Base-by-base conservation (phyloP, 768 basidiomycete species). In the Vishniacozyma victoriae region DNA sequence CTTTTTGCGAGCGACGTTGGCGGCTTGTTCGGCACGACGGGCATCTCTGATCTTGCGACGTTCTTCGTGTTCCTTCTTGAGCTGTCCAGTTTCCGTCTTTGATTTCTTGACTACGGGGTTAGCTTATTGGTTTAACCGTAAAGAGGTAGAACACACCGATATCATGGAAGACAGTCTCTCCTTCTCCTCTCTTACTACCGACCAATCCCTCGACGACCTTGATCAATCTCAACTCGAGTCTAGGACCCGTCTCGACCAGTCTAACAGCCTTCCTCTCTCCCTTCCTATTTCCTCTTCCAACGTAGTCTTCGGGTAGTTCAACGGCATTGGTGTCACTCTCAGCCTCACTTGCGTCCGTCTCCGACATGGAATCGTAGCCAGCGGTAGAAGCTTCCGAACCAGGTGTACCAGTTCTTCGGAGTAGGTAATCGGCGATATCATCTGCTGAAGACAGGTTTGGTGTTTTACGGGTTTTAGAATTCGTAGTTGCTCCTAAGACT, bases 201-300 rank as follows among this genome's bases (percentile, higher is more conserved):
- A 92, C 91, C 15, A 87, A 76, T 19, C 95, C 93, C 70, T 96
- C 93, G 15, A 83, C 81, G 49, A 99, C 90, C 76, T 99, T 99
- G 59, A 96, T 81, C 59, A 99, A 74, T 55, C 80, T 79, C 58
- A 97, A 74, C 72, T 99, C 95, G 82, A 99, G 84, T 65, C 95
- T 77, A 33, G 95, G 95, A 1, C 95, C 95, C 36, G 96, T 81
- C 73, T 99, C 95, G 45, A 93, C 86, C 44, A 99, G 75, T 58
- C 83, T 78, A 11, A 99, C 88, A 4, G 95, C 93, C 57, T 88
- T 81, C 74, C 85, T 82, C 66, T 86, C 84, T 0, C 90, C 93
- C 69, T 84, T 87, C 70, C 82, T 85, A 70, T 96, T 99, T 57
- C 91, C 92, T 65, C 92, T 74, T 20, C 93, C 93, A 36, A 95